Conservation (phyloP, 2,329 filamentous ascomycete species). For the Penicillium sp. region DNA sequence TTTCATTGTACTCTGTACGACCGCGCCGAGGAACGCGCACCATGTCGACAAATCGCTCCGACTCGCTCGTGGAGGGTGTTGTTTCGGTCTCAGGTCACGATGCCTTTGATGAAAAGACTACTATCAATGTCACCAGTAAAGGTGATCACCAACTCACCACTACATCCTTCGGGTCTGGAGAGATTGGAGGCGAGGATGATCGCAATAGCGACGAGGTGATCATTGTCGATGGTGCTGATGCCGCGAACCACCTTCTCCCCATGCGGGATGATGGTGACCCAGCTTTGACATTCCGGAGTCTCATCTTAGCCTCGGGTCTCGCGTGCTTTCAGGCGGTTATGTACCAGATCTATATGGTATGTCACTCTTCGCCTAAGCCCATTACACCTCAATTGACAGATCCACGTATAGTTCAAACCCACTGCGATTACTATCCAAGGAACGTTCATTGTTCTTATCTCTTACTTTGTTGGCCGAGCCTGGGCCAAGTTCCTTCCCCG, state of each 20-base stretch:
- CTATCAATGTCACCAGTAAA: background rate
- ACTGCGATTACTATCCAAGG: constrained; percentile 50
- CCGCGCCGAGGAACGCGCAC: background rate
- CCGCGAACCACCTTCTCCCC: constrained; percentile 50
- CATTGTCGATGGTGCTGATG: constrained; percentile 55
- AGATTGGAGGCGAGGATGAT: background rate
- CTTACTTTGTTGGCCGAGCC: constrained; percentile 55
- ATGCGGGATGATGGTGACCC: constrained; percentile 55
- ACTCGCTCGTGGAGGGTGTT: background rate
- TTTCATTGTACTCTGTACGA: background rate
- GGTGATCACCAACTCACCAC: background rate
- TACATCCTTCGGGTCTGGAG: background rate
- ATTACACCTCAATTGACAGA: background rate
- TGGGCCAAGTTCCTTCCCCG: constrained; percentile 53
- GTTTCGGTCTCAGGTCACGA: background rate
- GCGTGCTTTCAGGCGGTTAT: constrained; percentile 57
- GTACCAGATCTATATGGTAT: constrained; percentile 56
- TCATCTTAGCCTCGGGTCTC: constrained; percentile 52
- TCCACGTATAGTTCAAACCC: constrained; percentile 51
- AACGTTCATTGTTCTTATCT: constrained; percentile 59
- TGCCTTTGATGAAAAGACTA: background rate
- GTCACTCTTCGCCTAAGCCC: constrained; percentile 5
- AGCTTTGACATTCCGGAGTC: constrained; percentile 54
- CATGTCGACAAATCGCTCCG: background rate
- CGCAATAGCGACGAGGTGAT: constrained; percentile 35